Conservation (phyloP, 2,329 filamentous ascomycete species). For the Cladorrhinum sp. region DNA sequence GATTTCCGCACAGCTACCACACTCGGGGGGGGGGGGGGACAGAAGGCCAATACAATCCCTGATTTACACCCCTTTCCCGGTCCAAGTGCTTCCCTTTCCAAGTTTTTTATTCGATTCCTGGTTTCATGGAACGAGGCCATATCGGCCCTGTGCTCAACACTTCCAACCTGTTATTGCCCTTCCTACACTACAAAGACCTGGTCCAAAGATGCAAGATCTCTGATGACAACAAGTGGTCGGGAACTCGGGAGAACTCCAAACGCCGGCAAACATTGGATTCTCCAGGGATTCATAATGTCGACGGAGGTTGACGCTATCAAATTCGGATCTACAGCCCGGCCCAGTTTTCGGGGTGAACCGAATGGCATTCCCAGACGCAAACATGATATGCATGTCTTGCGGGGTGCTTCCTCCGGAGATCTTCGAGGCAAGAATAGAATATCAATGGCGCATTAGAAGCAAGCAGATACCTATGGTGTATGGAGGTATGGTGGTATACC, state of each 20-base stretch:
- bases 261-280: not conserved
- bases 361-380: too few relatives aligned
- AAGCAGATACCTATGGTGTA: too few relatives aligned
- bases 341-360: too few relatives aligned
- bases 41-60: not conserved
- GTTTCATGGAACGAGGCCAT: not conserved
- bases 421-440: too few relatives aligned
- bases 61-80: constrained; percentile 1
- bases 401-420: not conserved
- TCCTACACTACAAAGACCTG: too few relatives aligned
- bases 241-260: not conserved
- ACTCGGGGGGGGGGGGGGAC: not conserved
- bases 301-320: too few relatives aligned
- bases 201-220: too few relatives aligned
- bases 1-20: too few relatives aligned
- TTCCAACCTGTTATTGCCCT: not conserved
- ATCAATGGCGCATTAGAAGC: too few relatives aligned
- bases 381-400: not conserved
- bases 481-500: too few relatives aligned
- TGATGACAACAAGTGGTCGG: not conserved
- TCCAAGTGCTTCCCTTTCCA: not conserved
- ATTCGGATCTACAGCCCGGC: not conserved
- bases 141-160: not conserved
- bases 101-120: not conserved
- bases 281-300: not conserved